Base-by-base conservation (phyloP, 1,284 basidiomycete species). In the Golubevia sp. region DNA sequence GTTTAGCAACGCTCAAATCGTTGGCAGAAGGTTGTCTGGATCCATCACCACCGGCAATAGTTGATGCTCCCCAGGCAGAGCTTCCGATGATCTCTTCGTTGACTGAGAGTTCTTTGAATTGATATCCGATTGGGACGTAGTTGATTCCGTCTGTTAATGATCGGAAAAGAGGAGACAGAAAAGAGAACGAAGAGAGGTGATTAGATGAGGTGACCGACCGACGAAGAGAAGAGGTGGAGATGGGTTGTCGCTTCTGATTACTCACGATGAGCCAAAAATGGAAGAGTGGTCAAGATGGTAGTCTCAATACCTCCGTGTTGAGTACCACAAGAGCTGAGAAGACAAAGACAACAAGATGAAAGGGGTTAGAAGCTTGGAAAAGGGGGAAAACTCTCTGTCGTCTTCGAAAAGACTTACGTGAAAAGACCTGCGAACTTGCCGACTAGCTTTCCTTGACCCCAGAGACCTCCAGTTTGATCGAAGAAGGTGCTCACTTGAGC, bases 401-500 rank as follows among this genome's bases (percentile, higher is more conserved):
- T n/a, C 62, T 77, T 73, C 7, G 71, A 72, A 23, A 30, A n/a
- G 25, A 15, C 8, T 15, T 59, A 68, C 49, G 91, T 87, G 84
- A 93, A 92, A 59, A 90, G 84, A 58, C 88, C 87, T 4, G 88
- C 93, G 59, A 86, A 91, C 86, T 97, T 97, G 77, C 92, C 92
- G 57, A 88, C 84, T 56, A 96, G 88, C 0, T 86, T 88, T 59
- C 91, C 92, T 8, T 79, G 68, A 13, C 86, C 87, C 94, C 94
- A 97, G 51, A 87, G 85, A 52, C 84, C 84, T 69, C 93, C 92
- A 11, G 93, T 94, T 3, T 87, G 84, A 81, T 97, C 94, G 67
- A 88, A 87, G 84, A 88, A 88, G 50, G 85, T 80, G 11, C 62
- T 50, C 20, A 66, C 25, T 53, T 68, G 59, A 27, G 64, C 63